Evolutionary conservation across 495 filamentous ascomycete species (phyloP).

Genomic region (Parachaetomium inaequale): DNA sequence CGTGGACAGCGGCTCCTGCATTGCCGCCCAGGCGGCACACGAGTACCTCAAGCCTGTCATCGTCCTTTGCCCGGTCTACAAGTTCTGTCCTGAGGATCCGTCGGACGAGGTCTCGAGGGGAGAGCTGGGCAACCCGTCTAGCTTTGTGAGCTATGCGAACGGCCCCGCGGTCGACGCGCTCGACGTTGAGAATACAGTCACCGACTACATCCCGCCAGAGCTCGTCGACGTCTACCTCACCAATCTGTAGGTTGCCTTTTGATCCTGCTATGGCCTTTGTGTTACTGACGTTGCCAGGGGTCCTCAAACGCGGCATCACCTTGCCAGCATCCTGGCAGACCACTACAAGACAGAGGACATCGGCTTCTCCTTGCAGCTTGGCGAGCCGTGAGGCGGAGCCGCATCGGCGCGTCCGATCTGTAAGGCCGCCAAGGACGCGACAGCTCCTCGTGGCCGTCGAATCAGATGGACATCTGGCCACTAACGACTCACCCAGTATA

Average conservation of each 20-base stretch:
- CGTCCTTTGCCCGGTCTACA: slow-evolving; percentile 80
- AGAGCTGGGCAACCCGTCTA: slow-evolving; percentile 75
- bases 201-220: slow-evolving; percentile 78
- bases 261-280: background rate
- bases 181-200: slow-evolving; percentile 74
- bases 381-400: slow-evolving; percentile 8
- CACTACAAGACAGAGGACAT: slow-evolving; percentile 84
- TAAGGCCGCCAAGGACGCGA: slow-evolving; percentile 14
- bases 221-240: slow-evolving; percentile 87
- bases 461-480: background rate
- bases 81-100: slow-evolving; percentile 83
- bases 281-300: slow-evolving; percentile 53
- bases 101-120: slow-evolving; percentile 72
- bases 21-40: slow-evolving; percentile 77
- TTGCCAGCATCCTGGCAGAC: slow-evolving; percentile 76
- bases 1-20: slow-evolving; percentile 70
- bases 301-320: slow-evolving; percentile 73
- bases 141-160: slow-evolving; percentile 68
- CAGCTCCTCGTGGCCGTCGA: slow-evolving; percentile 22
- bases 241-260: slow-evolving; percentile 66
- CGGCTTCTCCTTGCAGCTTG: slow-evolving; percentile 49
- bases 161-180: slow-evolving; percentile 70
- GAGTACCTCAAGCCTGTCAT: slow-evolving; percentile 77
- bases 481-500: slow-evolving; percentile 5
- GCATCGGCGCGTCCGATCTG: slow-evolving; percentile 7